A percentile compares a stretch with the other conserved stretches of the same genome.
phyloP scores from a whole-genome alignment of 331 rosid species.

The Phaseolus coccineus region DNA sequence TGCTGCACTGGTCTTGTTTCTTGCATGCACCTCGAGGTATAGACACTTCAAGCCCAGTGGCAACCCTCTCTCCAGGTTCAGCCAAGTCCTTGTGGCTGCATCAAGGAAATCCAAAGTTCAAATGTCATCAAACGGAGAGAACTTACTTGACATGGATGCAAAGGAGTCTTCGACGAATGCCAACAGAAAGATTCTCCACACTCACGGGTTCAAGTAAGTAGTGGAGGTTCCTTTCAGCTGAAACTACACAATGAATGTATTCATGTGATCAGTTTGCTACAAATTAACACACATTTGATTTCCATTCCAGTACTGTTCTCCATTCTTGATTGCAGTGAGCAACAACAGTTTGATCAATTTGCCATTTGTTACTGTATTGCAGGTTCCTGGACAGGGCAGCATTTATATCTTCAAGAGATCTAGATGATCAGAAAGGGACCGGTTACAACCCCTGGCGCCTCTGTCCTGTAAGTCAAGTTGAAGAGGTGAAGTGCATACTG shows the following conservation, averaged over 20 bases:
- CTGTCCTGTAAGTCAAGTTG: conserved; percentile 90
- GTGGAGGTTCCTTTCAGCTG: conserved; percentile 21
- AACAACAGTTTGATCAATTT: conserved; percentile 1
- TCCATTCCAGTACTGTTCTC: conserved; percentile 15
- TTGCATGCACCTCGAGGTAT: conserved; percentile 72
- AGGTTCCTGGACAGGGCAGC: conserved; percentile 99
- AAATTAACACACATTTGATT: not conserved
- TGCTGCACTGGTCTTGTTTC: conserved; percentile 85
- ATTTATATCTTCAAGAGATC: conserved; percentile 79
- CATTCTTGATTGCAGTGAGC: conserved; percentile 21
- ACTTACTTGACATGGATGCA: conserved; percentile 51
- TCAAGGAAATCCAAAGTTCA: conserved; percentile 62
- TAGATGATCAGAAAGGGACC: conserved; percentile 55
- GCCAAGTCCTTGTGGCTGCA: conserved; percentile 88
- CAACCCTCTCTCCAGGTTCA: conserved; percentile 83
- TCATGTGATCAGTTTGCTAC: conserved; percentile 3
- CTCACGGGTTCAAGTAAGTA: conserved; percentile 94
- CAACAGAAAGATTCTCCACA: conserved; percentile 82
- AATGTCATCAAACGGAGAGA: conserved; percentile 69
- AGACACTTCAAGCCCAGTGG: conserved; percentile 93
- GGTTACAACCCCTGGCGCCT: conserved; percentile 75
- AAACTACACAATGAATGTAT: not conserved
- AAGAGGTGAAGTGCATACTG: conserved; percentile 94
- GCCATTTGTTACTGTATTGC: conserved; percentile 32
- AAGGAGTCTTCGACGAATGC: conserved; percentile 57